These are phyloP conservation scores for Barnettozyma siamensis DNA, from an alignment of 805 yeast species.

Conservation along the genomic window DNA sequence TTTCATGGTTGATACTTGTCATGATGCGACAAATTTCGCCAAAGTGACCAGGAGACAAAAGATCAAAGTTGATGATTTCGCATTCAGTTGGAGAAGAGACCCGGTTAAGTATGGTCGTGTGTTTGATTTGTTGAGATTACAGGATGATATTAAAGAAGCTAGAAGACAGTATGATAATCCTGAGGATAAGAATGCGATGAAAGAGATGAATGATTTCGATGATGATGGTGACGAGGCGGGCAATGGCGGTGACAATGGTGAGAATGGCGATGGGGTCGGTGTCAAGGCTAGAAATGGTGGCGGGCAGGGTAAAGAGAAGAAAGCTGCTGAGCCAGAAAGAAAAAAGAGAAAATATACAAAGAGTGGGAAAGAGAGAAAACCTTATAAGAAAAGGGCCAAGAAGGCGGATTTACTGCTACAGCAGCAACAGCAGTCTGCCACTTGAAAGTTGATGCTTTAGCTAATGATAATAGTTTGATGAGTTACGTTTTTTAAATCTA, in stretches of 20 bases:
- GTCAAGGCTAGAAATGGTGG: slow-evolving; percentile 15
- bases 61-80: slow-evolving; percentile 66
- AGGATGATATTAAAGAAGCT: slow-evolving; percentile 58
- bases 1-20: slow-evolving; percentile 56
- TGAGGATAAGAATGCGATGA: slow-evolving; percentile 39
- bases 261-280: slow-evolving; percentile 10
- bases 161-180: slow-evolving; percentile 61
- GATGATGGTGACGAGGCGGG: slow-evolving; percentile 21
- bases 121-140: slow-evolving; percentile 54
- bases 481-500: neutral
- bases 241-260: slow-evolving; percentile 16
- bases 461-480: neutral
- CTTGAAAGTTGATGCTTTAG: neutral
- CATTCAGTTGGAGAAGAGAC: slow-evolving; percentile 62
- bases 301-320: slow-evolving; percentile 3
- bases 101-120: slow-evolving; percentile 65
- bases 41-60: slow-evolving; percentile 50
- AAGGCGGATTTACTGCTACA: slow-evolving; percentile 15
- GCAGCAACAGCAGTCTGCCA: slow-evolving; percentile 1
- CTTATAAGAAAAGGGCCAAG: slow-evolving; percentile 28
- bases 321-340: slow-evolving; percentile 17
- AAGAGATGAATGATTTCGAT: slow-evolving; percentile 21
- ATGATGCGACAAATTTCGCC: slow-evolving; percentile 46
- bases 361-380: slow-evolving; percentile 29
- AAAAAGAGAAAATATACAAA: slow-evolving; percentile 27